These are phyloP conservation scores for Podila minutissima DNA, from an alignment of 192 early-diverging fungal genomes.

Conservation along the genomic window DNA sequence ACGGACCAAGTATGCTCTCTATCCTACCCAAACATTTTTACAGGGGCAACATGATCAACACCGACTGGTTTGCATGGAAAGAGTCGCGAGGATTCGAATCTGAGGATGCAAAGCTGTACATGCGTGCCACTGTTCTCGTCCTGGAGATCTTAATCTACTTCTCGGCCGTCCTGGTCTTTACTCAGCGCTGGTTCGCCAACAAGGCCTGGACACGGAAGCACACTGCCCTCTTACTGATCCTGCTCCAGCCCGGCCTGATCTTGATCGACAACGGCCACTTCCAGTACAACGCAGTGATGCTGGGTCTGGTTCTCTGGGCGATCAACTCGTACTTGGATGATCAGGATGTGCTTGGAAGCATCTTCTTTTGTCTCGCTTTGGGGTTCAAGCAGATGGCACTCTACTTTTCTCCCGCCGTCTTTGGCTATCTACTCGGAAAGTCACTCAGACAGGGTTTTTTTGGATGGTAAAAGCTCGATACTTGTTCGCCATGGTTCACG, in stretches of 20 bases:
- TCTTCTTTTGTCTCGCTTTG: slow-evolving; percentile 86
- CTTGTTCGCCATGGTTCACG: slow-evolving; percentile 2
- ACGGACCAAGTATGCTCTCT: not conserved
- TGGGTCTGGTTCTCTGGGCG: slow-evolving; percentile 87
- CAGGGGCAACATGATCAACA: slow-evolving; percentile 80
- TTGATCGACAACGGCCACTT: slow-evolving; percentile 98
- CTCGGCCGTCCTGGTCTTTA: slow-evolving; percentile 78
- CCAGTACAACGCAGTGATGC: slow-evolving; percentile 97
- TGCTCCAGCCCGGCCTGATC: slow-evolving; percentile 89
- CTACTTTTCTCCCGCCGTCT: slow-evolving; percentile 92
- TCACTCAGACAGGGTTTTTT: slow-evolving; percentile 61
- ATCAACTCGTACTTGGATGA: slow-evolving; percentile 72
- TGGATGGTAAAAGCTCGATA: slow-evolving; percentile 43
- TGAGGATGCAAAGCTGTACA: slow-evolving; percentile 82
- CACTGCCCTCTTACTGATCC: slow-evolving; percentile 64
- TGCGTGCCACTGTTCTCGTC: slow-evolving; percentile 83
- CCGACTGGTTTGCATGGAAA: slow-evolving; percentile 87
- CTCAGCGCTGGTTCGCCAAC: slow-evolving; percentile 56
- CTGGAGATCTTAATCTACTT: slow-evolving; percentile 83
- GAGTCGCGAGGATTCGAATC: slow-evolving; percentile 87
- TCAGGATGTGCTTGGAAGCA: slow-evolving; percentile 73
- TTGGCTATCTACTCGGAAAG: slow-evolving; percentile 86
- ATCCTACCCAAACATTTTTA: not conserved
- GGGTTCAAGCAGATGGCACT: slow-evolving; percentile 98
- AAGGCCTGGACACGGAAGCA: slow-evolving; percentile 51